Evolutionary conservation across 805 yeast genomes (phyloP), one percentile per base, ranked within the genome.

Genomic region (Cyberlindnera americana): DNA sequence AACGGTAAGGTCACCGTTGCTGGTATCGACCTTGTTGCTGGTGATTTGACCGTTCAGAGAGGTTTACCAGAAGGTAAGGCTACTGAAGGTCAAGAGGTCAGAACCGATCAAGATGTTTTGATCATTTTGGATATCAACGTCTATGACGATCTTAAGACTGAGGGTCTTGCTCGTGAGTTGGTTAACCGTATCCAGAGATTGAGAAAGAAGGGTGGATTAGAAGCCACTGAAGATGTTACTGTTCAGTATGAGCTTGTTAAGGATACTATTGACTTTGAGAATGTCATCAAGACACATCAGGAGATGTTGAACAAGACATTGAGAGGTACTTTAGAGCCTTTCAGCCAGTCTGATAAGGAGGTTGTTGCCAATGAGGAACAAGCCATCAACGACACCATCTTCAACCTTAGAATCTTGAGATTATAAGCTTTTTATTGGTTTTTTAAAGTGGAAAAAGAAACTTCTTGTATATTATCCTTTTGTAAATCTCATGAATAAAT

Each of bases 111-210:
- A 54, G 96, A 89, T 57, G 95, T 91, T 25, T 78, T 93, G 62
- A 75, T 91, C 59, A 83, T 93, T 49, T 72, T 93, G 64, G 99
- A 93, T 59, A 83, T 87, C 50, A 86, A 83, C 52, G 67, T 89
- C 40, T 83, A 93, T 60, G 87, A 88, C 29, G 96, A 90, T 53
- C 74, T 91, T 64, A 82, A 83, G 68, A 81, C 86, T 35, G 98
- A 93, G 70, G 98, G 98, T 64, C 73, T 86, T 54, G 96, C 96
- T 6, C 87, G 99, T 72, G 98, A 93, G 66, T 75, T 93, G 60
- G 78, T 93, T 59, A 93, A 93, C 77, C 89, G 99, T 68, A 88
- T 93, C 52, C 99, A 93, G 75, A 83, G 96, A 65, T 78, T 90
- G 61, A 84, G 99, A 69, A 93, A 93, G 83, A 89, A 90, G 76